A percentile compares a stretch with the other conserved stretches of the same genome.
These are phyloP conservation scores for Penicillium sp. DNA, from an alignment of 2,329 filamentous ascomycete genomes.

Conservation along the genomic window DNA sequence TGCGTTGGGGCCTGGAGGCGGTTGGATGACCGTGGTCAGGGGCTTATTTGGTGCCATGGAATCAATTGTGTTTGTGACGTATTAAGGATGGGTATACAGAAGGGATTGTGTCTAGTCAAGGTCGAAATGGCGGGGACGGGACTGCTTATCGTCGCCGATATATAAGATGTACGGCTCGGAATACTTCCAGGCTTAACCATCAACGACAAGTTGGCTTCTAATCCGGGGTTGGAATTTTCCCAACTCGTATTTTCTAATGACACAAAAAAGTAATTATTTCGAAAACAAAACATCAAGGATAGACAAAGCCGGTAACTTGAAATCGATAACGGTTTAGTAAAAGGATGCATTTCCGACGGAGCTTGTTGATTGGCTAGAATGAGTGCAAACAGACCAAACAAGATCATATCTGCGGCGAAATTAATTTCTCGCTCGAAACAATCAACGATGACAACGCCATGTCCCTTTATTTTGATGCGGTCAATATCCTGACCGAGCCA, in stretches of 20 bases:
- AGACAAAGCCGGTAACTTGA: neutral
- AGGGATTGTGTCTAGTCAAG: neutral
- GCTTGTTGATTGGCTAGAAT: neutral
- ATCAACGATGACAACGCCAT: conserved; percentile 49
- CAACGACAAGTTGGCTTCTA: neutral
- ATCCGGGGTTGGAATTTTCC: neutral
- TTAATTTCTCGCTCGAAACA: conserved; percentile 9
- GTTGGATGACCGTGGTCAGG: conserved; percentile 18
- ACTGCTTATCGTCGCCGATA: neutral
- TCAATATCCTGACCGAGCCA: conserved; percentile 66
- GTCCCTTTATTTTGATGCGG: conserved; percentile 95
- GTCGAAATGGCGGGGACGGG: neutral
- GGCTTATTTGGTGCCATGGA: neutral
- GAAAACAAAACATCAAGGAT: neutral
- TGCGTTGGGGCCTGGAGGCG: conserved; percentile 23
- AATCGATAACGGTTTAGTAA: neutral
- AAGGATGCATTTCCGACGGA: neutral
- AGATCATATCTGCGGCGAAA: neutral
- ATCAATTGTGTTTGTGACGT: neutral
- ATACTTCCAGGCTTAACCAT: neutral
- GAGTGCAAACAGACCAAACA: conserved; percentile 27
- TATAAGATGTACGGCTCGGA: neutral
- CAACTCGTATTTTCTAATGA: neutral
- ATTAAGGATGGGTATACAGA: neutral
- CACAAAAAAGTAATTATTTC: neutral